These are phyloP conservation scores for Ophiostoma montium DNA, from an alignment of 2,329 filamentous ascomycete species.

Conservation along the genomic window DNA sequence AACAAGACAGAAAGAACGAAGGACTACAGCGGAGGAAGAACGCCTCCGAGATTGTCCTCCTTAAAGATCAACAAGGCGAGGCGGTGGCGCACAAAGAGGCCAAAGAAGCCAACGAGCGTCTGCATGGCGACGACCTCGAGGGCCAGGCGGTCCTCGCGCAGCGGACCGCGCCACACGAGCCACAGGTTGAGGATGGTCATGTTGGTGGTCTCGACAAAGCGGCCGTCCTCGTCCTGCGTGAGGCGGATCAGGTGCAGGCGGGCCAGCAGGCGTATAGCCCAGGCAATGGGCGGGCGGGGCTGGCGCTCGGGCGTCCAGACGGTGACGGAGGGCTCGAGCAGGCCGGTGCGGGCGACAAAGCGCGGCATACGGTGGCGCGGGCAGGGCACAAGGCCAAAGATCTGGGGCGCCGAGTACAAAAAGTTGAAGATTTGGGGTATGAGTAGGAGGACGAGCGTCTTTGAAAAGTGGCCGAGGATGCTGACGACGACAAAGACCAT, in stretches of 20 bases:
- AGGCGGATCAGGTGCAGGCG: constrained; percentile 55
- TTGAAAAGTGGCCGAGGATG: constrained; percentile 95
- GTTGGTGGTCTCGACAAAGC: constrained; percentile 68
- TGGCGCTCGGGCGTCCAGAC: constrained; percentile 56
- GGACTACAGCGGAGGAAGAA: not conserved
- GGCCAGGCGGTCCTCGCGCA: constrained; percentile 74
- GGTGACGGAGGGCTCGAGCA: constrained; percentile 77
- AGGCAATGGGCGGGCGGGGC: constrained; percentile 48
- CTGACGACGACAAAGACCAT: constrained; percentile 98
- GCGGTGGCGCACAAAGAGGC: constrained; percentile 72
- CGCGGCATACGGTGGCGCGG: constrained; percentile 81
- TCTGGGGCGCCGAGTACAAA: constrained; percentile 78
- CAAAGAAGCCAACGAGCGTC: constrained; percentile 58
- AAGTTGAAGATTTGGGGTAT: constrained; percentile 96
- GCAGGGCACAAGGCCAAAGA: constrained; percentile 82
- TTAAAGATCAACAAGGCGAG: constrained; percentile 81
- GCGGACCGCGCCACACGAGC: constrained; percentile 87
- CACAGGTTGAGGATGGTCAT: constrained; percentile 90
- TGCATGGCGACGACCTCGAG: constrained; percentile 72
- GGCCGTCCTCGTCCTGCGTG: constrained; percentile 50
- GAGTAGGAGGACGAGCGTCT: constrained; percentile 82
- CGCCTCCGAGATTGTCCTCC: constrained; percentile 59
- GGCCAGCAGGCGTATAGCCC: constrained; percentile 53
- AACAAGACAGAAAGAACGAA: not conserved
- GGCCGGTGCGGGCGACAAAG: constrained; percentile 72